Base-by-base conservation (phyloP, 176 grass and related monocot species). In the Cocos nucifera region DNA sequence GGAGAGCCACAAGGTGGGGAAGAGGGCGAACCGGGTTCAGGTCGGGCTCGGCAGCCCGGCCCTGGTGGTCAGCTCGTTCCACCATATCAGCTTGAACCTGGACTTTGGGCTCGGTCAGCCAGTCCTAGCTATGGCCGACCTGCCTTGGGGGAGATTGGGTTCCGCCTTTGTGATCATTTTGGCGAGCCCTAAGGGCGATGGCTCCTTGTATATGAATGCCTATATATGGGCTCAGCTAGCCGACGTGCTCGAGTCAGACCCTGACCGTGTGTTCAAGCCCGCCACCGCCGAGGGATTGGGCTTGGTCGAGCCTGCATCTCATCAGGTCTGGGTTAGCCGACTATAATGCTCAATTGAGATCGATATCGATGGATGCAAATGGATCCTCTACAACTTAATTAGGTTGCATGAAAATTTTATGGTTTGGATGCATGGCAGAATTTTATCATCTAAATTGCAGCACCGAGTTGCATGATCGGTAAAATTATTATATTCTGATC, bases 11-110 rank as follows among this genome's bases (percentile, higher is more conserved):
- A 88, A 88, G 66, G 29, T 50, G 12, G 83, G 70, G 17, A 93
- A 87, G 66, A 88, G 80, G 78, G 87, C 81, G 28, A 81, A 94
- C 79, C 67, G 9, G 71, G 77, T 94, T 63, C 78, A 77, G 4
- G 6, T 82, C 1, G 89, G 84, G 5, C 71, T 77, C 23, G 89
- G 84, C 4, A 78, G 71, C 57, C 81, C 84, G 0, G 76, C 71
- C 28, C 17, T 88, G 64, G 71, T 85, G 6, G 39, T 94, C 0
- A 79, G 74, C 18, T 63, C 84, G 64, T 82, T 94, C 66, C 29
- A 80, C 50, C 0, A 71, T 8, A 88, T 94, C 69, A 15, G 0
- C 0, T 56, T 82, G 63, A 77, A 94, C 7, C 57, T 73, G 2
- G 72, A 94, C 58, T 88, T 94, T 5, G 84, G 89, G 51, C 85